These are phyloP conservation scores for Suhomyces kilbournensis DNA, from an alignment of 805 yeast genomes.

Conservation along the genomic window DNA sequence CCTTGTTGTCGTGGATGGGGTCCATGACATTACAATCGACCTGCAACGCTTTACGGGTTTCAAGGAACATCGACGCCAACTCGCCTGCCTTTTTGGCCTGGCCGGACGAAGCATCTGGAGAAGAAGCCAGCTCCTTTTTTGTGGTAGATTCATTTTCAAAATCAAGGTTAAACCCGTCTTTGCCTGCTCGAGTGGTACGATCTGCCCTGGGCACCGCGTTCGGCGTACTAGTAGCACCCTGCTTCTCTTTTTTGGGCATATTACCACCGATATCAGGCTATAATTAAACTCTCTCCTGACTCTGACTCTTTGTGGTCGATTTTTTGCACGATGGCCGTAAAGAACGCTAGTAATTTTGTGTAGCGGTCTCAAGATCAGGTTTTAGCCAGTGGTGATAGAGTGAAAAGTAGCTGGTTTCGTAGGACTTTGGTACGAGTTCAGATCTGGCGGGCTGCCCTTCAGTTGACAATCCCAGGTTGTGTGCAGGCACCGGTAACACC, in stretches of 20 bases:
- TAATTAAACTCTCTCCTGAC: neutral
- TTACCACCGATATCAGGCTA: neutral
- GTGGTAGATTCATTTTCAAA: neutral
- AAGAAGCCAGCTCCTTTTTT: neutral
- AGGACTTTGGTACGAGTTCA: neutral
- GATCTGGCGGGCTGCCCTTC: neutral
- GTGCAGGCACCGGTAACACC: neutral
- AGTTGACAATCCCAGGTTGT: neutral
- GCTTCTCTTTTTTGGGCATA: neutral
- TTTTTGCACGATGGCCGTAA: neutral
- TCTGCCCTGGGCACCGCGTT: neutral
- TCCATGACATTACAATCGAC: conserved; percentile 42
- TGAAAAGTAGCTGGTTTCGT: neutral
- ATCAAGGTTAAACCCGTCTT: conserved; percentile 1
- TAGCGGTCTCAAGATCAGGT: neutral
- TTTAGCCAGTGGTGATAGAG: neutral
- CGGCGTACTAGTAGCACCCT: neutral
- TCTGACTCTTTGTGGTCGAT: neutral
- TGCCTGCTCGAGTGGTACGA: neutral
- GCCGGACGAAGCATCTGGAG: neutral
- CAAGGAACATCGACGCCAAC: conserved; percentile 39
- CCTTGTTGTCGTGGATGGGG: conserved; percentile 14
- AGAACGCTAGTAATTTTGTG: neutral
- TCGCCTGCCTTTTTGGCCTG: conserved; percentile 31
- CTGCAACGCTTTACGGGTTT: conserved; percentile 41